Percentiles rank a stretch among this genome's conserved stretches.
Evolutionary conservation across 768 basidiomycete genomes (phyloP).

Genomic region (Leccinum rimulosum): DNA sequence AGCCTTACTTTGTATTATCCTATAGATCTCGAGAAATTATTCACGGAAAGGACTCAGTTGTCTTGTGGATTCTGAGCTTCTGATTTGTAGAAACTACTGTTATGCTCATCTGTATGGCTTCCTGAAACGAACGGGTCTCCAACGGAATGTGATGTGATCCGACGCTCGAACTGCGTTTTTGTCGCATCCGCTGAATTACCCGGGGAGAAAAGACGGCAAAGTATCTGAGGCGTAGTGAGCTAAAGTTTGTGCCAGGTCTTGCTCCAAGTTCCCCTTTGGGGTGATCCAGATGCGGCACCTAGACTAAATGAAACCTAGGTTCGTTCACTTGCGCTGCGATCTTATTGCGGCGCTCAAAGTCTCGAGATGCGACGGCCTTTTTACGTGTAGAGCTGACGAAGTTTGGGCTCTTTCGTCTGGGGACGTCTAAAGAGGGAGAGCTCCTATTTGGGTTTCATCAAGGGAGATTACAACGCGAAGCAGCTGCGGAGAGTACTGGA

Average conservation of each 20-base stretch:
- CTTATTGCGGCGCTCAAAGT: not conserved
- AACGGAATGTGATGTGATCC: slow-evolving; percentile 1
- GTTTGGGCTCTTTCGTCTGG: not conserved
- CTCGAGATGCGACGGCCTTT: not conserved
- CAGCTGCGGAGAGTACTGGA: not conserved
- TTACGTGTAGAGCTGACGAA: not conserved
- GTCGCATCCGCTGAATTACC: not conserved
- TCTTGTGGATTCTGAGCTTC: not conserved
- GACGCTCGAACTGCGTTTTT: not conserved
- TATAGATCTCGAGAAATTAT: not conserved
- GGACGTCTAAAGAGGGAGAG: not conserved
- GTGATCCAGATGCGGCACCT: not conserved
- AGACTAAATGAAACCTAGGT: not conserved
- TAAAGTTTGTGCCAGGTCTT: not conserved
- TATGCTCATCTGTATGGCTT: not conserved
- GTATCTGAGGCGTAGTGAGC: not conserved
- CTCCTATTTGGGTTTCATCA: not conserved
- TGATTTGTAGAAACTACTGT: not conserved
- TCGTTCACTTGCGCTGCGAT: not conserved
- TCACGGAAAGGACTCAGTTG: not conserved
- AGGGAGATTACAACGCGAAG: not conserved
- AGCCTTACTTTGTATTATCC: not conserved
- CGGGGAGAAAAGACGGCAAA: not conserved
- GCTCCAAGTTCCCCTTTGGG: not conserved
- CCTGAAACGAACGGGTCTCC: not conserved